phyloP scores from a whole-genome alignment of 1,139 yeast species.

The Torulaspora pretoriensis region DNA sequence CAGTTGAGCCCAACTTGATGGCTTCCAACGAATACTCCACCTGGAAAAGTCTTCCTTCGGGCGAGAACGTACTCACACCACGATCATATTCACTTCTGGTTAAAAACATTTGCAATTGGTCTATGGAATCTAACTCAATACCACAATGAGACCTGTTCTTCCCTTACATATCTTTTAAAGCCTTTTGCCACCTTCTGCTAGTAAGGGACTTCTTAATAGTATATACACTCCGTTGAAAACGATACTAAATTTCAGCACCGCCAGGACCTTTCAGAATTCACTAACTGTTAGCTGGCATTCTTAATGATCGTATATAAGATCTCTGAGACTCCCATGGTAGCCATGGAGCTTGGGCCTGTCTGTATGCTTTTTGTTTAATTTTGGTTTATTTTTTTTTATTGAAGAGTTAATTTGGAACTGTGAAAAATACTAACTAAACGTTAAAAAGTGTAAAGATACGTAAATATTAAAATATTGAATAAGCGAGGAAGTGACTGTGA shows the following conservation, averaged over 20 bases:
- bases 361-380: no score
- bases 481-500: no score
- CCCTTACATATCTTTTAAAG: not conserved
- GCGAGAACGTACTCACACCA: constrained; percentile 97
- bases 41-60: constrained; percentile 97
- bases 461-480: no score
- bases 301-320: not conserved
- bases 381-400: no score
- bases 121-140: not conserved
- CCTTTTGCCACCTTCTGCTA: constrained; percentile 7
- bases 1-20: constrained; percentile 89
- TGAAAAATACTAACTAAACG: no score
- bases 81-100: constrained; percentile 99
- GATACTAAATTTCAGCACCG: not conserved
- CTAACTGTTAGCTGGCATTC: not conserved
- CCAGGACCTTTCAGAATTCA: no score
- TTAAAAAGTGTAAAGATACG: no score
- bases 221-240: not conserved
- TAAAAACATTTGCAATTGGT: constrained; percentile 61
- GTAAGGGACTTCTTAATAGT: constrained; percentile 1
- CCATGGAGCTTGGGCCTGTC: no score
- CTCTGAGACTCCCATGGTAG: no score
- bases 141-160: not conserved
- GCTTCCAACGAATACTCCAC: constrained; percentile 98
- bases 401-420: no score